A percentile compares a stretch with the other conserved stretches of the same genome.
These are phyloP conservation scores for Cryptosporidium felis DNA, from an alignment of 169 alveolate species.

Conservation along the genomic window DNA sequence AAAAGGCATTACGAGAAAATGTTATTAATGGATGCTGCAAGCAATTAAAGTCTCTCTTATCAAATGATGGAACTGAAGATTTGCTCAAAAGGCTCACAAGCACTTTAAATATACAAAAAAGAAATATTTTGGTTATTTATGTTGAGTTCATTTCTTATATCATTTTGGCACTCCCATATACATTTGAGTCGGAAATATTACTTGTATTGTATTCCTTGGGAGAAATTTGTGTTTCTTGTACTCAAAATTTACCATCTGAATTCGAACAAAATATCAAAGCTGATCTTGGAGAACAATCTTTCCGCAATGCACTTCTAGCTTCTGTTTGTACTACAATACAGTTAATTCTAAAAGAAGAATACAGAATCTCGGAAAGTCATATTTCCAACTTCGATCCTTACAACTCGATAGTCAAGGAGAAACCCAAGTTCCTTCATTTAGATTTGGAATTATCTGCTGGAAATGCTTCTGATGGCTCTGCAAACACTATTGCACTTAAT, in stretches of 20 bases:
- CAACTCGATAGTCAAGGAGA: conserved; percentile 13
- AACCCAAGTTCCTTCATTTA: conserved; percentile 36
- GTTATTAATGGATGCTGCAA: conserved; percentile 49
- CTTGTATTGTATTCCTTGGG: conserved; percentile 31
- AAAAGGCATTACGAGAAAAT: conserved; percentile 26
- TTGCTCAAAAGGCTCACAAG: not conserved
- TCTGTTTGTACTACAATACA: conserved; percentile 30
- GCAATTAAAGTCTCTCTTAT: conserved; percentile 23
- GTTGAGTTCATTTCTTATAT: conserved; percentile 49
- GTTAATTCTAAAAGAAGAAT: conserved; percentile 40
- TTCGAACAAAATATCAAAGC: not conserved
- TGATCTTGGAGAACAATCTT: not conserved
- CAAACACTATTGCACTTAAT: conserved; percentile 4
- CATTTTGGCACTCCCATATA: conserved; percentile 38
- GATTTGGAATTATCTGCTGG: not conserved
- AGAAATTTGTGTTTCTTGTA: conserved; percentile 48
- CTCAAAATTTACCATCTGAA: conserved; percentile 2
- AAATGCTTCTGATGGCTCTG: not conserved
- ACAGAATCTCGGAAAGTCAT: conserved; percentile 17
- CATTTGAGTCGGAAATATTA: conserved; percentile 52
- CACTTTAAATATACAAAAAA: not conserved
- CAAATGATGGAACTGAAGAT: not conserved
- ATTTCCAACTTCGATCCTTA: conserved; percentile 46
- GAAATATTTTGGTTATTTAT: conserved; percentile 5
- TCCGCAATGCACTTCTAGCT: conserved; percentile 20